Base-by-base conservation (phyloP, 768 basidiomycete genomes). In the Suillus sp. region DNA sequence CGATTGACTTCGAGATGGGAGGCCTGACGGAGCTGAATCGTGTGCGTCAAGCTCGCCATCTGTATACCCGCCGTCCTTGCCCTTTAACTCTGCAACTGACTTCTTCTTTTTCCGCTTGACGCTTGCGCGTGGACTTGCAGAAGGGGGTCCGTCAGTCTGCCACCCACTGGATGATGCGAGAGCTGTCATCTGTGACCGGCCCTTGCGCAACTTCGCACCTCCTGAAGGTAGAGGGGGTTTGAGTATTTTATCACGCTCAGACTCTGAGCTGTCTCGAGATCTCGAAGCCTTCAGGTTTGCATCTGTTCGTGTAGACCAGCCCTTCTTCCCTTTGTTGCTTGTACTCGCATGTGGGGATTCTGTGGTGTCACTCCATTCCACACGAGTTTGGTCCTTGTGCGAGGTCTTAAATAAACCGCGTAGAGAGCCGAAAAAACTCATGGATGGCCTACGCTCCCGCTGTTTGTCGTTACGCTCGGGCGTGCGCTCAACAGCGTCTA, bases 241-340 rank as follows among this genome's bases (percentile, higher is more conserved):
- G 18, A 16, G 35, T 34, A 10, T 32, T 6, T 37, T 37, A 3
- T 57, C 57, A 10, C 20, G 32, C 11, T 74, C 72, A 2, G 64
- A 62, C 27, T 73, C 74, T 4, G 68, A 71, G 37, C 65, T 61
- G 14, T 61, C 53, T 1, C 14, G 45, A 14, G 58, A 37, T 16
- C 59, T 40, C 20, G 38, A 25, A 22, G 57, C 61, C 37, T 58
- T 64, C 54, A 73, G 50, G 55, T 69, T 34, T 3, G 66, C 66
- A 42, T 74, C 74, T 51, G 73, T 74, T 37, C 73, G 60, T 20
- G 74, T 72, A n/a, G 72, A 68, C 75, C 75, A 76, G 4, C 67
- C 43, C 9, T 47, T 55, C 14, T 53, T 63, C 8, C 40, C n/a
- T 42, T 48, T 59, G 11, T 18, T 40, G 3, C 35, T 16, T 20